Percentiles rank a stretch among this genome's conserved stretches.
Evolutionary conservation across 1,284 basidiomycete species (phyloP).

Genomic region (Marasmius sp.): DNA sequence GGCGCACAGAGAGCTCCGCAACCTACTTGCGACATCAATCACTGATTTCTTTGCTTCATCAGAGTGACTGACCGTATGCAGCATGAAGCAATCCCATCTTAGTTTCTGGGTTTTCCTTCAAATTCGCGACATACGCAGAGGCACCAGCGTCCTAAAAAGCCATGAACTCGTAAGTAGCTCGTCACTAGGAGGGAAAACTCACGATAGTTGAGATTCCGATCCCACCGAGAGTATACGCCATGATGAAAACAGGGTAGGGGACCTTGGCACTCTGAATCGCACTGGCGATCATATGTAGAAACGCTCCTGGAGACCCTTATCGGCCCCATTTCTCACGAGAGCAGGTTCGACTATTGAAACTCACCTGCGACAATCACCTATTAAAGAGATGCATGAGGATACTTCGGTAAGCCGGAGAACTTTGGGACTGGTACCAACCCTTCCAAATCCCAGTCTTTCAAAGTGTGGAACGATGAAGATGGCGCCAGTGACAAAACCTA

Average conservation of each 20-base stretch:
- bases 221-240: constrained; percentile 60
- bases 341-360: background rate
- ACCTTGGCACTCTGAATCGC: constrained; percentile 54
- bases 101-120: constrained; percentile 42
- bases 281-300: constrained; percentile 41
- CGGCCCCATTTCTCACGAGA: background rate
- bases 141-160: constrained; percentile 52
- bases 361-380: constrained; percentile 38
- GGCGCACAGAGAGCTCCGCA: constrained; percentile 46
- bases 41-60: no score
- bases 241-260: constrained; percentile 63
- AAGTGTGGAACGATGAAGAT: constrained; percentile 53
- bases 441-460: constrained; percentile 59
- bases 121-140: constrained; percentile 52
- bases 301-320: constrained; percentile 15
- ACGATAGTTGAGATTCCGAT: constrained; percentile 60
- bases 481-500: constrained; percentile 20
- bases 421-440: constrained; percentile 30
- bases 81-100: constrained; percentile 64
- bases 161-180: background rate
- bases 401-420: background rate
- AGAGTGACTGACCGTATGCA: constrained; percentile 34
- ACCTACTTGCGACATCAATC: constrained; percentile 16
- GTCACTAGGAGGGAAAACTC: constrained; percentile 6
- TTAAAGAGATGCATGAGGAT: background rate